Percentiles rank a stretch among this genome's conserved stretches.
Conservation (phyloP, 2,329 filamentous ascomycete genomes). For the Ceratocystis cubensis region DNA sequence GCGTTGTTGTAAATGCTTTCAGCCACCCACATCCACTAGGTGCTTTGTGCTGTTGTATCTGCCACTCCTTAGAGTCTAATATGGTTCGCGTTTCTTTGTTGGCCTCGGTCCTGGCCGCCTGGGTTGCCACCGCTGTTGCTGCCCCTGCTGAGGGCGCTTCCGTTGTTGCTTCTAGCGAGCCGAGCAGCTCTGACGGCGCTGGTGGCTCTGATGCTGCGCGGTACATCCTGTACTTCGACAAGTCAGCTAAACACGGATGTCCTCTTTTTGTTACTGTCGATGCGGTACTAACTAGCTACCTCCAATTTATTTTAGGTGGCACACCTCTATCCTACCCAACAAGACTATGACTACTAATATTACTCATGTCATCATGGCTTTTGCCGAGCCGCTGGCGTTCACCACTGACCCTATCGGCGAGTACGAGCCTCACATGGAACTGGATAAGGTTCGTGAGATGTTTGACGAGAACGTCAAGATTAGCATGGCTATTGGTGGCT, state of each 20-base stretch:
- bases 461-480: constrained; percentile 46
- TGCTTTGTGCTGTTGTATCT: background rate
- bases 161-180: background rate
- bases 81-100: background rate
- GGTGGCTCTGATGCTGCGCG: background rate
- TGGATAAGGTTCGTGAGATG: constrained; percentile 28
- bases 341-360: constrained; percentile 25
- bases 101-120: background rate
- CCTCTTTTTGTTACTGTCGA: background rate
- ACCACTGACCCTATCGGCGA: constrained; percentile 29
- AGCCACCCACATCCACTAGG: background rate
- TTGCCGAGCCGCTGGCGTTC: constrained; percentile 42
- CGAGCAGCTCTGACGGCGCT: background rate
- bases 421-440: constrained; percentile 43
- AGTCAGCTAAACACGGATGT: background rate
- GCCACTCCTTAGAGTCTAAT: background rate
- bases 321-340: background rate
- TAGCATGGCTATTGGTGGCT: constrained; percentile 61
- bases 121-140: background rate
- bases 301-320: background rate
- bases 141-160: background rate
- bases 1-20: too few relatives aligned
- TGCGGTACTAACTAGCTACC: background rate
- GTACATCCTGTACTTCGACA: background rate
- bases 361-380: constrained; percentile 47